Conservation (phyloP, 306 rosid species). For the Prunus mume region DNA sequence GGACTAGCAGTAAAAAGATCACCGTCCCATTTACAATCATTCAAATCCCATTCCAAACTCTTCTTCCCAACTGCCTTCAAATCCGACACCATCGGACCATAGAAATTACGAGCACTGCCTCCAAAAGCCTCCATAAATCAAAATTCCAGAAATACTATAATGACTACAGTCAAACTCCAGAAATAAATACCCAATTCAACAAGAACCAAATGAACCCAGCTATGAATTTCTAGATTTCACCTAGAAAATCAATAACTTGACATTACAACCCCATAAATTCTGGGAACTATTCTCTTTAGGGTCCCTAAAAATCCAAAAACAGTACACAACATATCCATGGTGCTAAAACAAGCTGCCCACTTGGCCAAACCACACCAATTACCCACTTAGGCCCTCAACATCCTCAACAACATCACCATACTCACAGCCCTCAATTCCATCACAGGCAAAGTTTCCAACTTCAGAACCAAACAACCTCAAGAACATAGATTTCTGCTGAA, state of each 20-base stretch:
- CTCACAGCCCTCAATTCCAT: not conserved
- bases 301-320: conserved; percentile 54
- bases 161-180: not conserved
- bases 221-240: not conserved
- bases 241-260: conserved; percentile 24
- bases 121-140: conserved; percentile 65
- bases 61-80: conserved; percentile 59
- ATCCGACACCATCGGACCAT: conserved; percentile 40
- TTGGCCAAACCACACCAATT: conserved; percentile 30
- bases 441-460: not conserved
- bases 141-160: not conserved
- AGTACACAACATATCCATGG: conserved; percentile 44
- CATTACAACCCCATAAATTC: not conserved
- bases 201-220: not conserved
- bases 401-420: not conserved
- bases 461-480: not conserved
- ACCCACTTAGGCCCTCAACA: not conserved
- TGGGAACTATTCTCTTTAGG: not conserved
- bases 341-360: conserved; percentile 46
- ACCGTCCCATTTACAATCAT: conserved; percentile 90
- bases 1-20: conserved; percentile 72
- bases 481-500: conserved; percentile 1
- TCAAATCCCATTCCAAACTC: conserved; percentile 76
- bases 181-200: conserved; percentile 23
- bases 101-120: conserved; percentile 48